A percentile compares a stretch with the other conserved stretches of the same genome.
Evolutionary conservation across 2,329 filamentous ascomycete genomes (phyloP).

Genomic region (Fusarium siculi): DNA sequence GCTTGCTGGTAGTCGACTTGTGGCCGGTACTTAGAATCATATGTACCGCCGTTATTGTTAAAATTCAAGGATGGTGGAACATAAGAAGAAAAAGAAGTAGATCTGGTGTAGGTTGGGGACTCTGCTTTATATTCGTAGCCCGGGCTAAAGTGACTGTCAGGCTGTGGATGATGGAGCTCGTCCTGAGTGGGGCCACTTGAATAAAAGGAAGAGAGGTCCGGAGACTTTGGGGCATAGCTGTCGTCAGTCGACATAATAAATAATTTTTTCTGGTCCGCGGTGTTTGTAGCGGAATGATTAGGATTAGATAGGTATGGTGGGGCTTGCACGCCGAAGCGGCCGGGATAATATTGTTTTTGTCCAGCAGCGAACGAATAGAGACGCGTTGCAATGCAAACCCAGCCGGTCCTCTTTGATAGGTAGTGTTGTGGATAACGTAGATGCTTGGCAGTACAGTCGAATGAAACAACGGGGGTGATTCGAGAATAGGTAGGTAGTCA

Average conservation of each 20-base stretch:
- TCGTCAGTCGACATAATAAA: constrained; percentile 60
- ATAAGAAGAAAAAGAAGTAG: constrained; percentile 43
- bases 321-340: constrained; percentile 33
- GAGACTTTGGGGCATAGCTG: constrained; percentile 67
- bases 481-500: neutral
- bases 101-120: constrained; percentile 44
- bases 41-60: constrained; percentile 36
- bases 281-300: constrained; percentile 25
- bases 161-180: constrained; percentile 48
- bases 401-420: constrained; percentile 14
- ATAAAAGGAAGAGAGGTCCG: constrained; percentile 68
- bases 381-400: constrained; percentile 4
- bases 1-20: constrained; percentile 39
- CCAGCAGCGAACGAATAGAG: constrained; percentile 22
- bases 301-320: constrained; percentile 34
- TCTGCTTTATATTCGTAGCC: constrained; percentile 51
- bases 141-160: constrained; percentile 42
- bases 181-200: constrained; percentile 53
- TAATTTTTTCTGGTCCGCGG: constrained; percentile 39
- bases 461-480: constrained; percentile 21
- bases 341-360: constrained; percentile 22
- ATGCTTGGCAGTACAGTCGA: constrained; percentile 25
- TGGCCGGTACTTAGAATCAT: constrained; percentile 39
- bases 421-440: constrained; percentile 15
- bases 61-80: constrained; percentile 28